These are phyloP conservation scores for Tylopilus subfusipes DNA, from an alignment of 768 basidiomycete genomes.

Conservation along the genomic window DNA sequence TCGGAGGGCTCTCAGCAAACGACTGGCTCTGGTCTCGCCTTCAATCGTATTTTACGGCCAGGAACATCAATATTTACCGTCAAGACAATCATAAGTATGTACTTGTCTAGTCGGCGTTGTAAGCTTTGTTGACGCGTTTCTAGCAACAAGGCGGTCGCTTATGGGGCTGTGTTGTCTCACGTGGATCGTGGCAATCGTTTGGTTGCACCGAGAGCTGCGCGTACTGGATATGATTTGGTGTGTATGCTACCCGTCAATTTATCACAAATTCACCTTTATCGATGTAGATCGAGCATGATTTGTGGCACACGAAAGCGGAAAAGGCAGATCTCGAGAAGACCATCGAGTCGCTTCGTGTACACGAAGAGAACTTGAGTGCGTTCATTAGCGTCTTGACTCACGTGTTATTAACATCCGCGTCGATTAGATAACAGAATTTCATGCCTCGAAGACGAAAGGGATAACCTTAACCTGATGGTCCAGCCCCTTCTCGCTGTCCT, in stretches of 20 bases:
- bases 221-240: not conserved
- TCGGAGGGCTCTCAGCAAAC: slow-evolving; percentile 10
- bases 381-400: not conserved
- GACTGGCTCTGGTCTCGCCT: slow-evolving; percentile 11
- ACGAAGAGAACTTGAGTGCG: not conserved
- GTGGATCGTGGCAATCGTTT: not conserved
- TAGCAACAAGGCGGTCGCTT: not conserved
- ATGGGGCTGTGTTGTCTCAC: not conserved
- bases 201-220: not conserved
- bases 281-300: not conserved
- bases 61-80: not conserved
- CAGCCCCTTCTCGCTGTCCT: not conserved
- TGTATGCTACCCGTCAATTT: not conserved
- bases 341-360: not conserved
- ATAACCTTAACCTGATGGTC: too few species aligned
- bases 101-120: not conserved
- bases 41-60: slow-evolving; percentile 8
- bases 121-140: not conserved
- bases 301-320: not conserved
- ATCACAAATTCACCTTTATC: not conserved
- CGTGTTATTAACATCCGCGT: not conserved
- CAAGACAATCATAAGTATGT: not conserved
- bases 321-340: not conserved
- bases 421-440: not conserved
- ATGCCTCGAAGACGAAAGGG: not conserved